Percentiles rank a stretch among this genome's conserved stretches.
Evolutionary conservation across 2,329 filamentous ascomycete genomes (phyloP).

Genomic region (Sarocladium kiliense): DNA sequence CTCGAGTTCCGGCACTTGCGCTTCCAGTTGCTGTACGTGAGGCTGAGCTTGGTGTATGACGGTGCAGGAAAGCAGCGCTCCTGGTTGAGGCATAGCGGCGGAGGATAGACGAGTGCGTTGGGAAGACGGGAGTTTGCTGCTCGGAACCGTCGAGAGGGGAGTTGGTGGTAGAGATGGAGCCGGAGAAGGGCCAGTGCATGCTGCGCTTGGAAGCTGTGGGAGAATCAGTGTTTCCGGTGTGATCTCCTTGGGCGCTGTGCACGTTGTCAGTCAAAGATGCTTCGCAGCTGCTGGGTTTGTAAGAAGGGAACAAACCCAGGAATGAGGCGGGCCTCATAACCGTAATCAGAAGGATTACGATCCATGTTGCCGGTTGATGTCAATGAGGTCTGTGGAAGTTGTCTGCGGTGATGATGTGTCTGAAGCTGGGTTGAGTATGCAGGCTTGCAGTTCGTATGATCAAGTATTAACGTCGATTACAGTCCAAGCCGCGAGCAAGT

Average conservation of each 20-base stretch:
- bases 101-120: conserved; percentile 3
- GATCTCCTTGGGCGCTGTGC: neutral
- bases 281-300: neutral
- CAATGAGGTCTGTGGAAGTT: too few species aligned
- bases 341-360: neutral
- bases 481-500: too few species aligned
- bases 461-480: neutral
- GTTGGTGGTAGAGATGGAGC: conserved; percentile 1
- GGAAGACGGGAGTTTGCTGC: neutral
- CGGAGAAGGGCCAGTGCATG: conserved; percentile 5
- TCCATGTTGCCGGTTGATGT: neutral
- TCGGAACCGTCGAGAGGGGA: neutral
- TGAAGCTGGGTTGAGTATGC: too few species aligned
- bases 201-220: conserved; percentile 3
- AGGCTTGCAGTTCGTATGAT: too few species aligned
- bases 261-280: neutral
- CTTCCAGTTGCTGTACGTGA: neutral
- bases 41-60: neutral
- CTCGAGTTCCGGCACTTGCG: neutral
- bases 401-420: too few species aligned
- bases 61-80: neutral
- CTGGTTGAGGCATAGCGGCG: conserved; percentile 6
- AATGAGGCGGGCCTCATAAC: neutral
- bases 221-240: neutral
- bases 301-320: neutral